Base-by-base conservation (phyloP, 495 filamentous ascomycete species). In the Sordaria brevicollis region DNA sequence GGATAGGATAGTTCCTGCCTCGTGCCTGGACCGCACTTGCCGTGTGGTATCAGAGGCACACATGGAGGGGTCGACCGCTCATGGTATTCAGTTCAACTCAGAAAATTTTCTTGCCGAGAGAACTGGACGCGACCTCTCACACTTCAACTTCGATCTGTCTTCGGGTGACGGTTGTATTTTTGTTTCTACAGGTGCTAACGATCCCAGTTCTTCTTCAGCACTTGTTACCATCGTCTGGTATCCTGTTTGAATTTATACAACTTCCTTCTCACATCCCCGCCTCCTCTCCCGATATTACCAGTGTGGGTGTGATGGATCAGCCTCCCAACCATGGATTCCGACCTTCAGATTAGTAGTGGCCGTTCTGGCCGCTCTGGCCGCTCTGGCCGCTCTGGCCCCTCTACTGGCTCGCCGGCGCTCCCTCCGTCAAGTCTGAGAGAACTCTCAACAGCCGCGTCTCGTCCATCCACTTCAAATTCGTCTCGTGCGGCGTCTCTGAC, bases 341-440 rank as follows among this genome's bases (percentile, higher is more conserved):
- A 31, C n/a, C 7, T n/a, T 41, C 39, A 15, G 77, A 78, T 5
- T 81, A 84, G 49, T 62, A 62, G 49, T 31, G 49, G 33, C 49
- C 5, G 10, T 62, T 62, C 25, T 29, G 49, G 49, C 49, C 25
- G 49, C 25, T 62, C n/a, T n/a, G n/a, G n/a, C n/a, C n/a, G n/a
- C n/a, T n/a, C n/a, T 31, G 49, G 33, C 49, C 5, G 10, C 33
- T 62, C 25, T 29, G 49, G 49, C 49, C 25, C 21, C 25, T 62
- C 49, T 62, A 62, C 43, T 57, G 21, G 25, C 21, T 62, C 49
- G 11, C 25, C 25, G 13, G 49, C 49, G 49, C 10, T 17, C 49
- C 29, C 49, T 13, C 49, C 49, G 2, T 62, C 49, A 62, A 62
- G 49, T 13, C 21, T 62, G 49, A 29, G 2, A 62, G 49, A 21